Evolutionary conservation across 2,329 filamentous ascomycete genomes (phyloP).

Genomic region (Ceratocystis harringtonii): DNA sequence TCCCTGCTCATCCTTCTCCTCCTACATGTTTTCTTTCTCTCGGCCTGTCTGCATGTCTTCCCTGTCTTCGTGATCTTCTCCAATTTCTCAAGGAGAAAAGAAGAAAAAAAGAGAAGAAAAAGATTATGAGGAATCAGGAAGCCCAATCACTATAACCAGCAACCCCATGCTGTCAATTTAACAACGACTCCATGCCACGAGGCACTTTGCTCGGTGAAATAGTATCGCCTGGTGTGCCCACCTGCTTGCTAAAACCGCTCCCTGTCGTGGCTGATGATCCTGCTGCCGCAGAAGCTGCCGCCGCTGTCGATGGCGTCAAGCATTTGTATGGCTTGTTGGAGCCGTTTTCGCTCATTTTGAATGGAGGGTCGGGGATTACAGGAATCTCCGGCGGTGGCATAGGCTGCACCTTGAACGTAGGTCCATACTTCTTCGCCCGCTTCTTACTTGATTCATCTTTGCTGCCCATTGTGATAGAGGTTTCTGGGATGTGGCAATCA

Average conservation of each 20-base stretch:
- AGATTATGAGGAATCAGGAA: background rate
- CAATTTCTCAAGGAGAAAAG: background rate
- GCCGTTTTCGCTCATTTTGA: conserved; percentile 17
- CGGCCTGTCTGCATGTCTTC: background rate
- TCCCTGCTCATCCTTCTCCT: background rate
- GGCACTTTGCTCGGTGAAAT: conserved; percentile 33
- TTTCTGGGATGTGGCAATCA: background rate
- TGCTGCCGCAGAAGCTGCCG: conserved; percentile 1
- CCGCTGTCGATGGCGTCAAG: conserved; percentile 6
- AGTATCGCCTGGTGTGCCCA: conserved; percentile 22
- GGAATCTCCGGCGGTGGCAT: conserved; percentile 16
- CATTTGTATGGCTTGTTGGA: conserved; percentile 17
- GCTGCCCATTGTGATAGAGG: conserved; percentile 9
- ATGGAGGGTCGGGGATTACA: conserved; percentile 15
- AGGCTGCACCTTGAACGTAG: conserved; percentile 17
- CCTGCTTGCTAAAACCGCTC: background rate
- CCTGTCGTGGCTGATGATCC: background rate
- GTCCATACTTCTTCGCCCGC: conserved; percentile 16
- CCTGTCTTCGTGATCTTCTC: conserved; percentile 1
- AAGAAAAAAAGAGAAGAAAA: background rate
- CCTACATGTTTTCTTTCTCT: background rate
- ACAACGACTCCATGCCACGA: conserved; percentile 24
- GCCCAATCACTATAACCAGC: background rate
- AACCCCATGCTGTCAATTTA: conserved; percentile 5
- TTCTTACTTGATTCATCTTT: conserved; percentile 14